phyloP scores from a whole-genome alignment of 1,284 basidiomycete species.

The Schizophyllum commune region DNA sequence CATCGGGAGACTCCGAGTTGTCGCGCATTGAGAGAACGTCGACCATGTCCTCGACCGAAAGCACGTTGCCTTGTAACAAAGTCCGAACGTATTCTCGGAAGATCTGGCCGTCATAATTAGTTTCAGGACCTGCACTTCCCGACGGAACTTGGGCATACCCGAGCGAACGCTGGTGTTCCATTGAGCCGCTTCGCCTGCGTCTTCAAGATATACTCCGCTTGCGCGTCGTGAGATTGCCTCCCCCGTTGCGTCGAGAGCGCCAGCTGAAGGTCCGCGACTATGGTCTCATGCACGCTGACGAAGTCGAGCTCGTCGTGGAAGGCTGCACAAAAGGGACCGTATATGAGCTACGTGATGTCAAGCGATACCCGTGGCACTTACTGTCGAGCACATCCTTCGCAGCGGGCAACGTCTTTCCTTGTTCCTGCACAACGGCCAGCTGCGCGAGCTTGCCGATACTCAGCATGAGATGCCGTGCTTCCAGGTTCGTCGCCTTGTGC shows the following conservation, averaged over 20 bases:
- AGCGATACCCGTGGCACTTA: too few species aligned
- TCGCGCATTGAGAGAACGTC: slow-evolving; percentile 71
- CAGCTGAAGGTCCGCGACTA: slow-evolving; percentile 51
- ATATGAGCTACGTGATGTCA: too few species aligned
- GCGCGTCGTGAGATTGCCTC: slow-evolving; percentile 57
- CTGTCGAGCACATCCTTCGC: slow-evolving; percentile 12
- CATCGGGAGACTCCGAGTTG: slow-evolving; percentile 44
- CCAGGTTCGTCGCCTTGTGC: slow-evolving; percentile 47
- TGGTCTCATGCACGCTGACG: slow-evolving; percentile 61
- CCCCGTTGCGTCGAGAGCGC: slow-evolving; percentile 39
- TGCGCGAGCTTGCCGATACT: slow-evolving; percentile 88
- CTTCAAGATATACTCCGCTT: slow-evolving; percentile 54
- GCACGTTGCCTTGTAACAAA: slow-evolving; percentile 60
- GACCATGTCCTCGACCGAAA: slow-evolving; percentile 61
- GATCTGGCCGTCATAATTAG: slow-evolving; percentile 29
- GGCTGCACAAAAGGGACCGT: slow-evolving; percentile 36
- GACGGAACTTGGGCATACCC: too few species aligned
- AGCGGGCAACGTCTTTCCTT: slow-evolving; percentile 22
- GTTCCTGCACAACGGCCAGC: slow-evolving; percentile 66
- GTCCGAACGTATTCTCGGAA: slow-evolving; percentile 60
- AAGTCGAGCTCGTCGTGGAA: slow-evolving; percentile 74
- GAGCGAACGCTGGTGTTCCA: slow-evolving; percentile 33
- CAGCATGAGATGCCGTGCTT: slow-evolving; percentile 78
- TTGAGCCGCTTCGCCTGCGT: slow-evolving; percentile 47
- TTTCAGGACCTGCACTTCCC: too few species aligned